A percentile compares a stretch with the other conserved stretches of the same genome.
These are phyloP conservation scores for Syncephalastrum monosporum DNA, from an alignment of 371 early-diverging fungal genomes.

Conservation along the genomic window DNA sequence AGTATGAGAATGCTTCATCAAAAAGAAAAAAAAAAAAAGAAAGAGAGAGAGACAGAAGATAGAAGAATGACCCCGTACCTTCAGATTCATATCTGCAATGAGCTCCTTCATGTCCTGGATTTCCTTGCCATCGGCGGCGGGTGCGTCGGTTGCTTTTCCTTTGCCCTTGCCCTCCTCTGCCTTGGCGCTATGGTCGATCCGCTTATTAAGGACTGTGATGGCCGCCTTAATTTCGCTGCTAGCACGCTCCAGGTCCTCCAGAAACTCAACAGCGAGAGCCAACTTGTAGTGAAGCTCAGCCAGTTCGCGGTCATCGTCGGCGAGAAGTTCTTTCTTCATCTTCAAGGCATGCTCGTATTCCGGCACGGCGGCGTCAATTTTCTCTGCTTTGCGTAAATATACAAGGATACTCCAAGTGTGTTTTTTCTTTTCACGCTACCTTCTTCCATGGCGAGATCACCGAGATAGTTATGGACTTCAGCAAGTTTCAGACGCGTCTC, in stretches of 20 bases:
- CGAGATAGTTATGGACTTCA: constrained; percentile 73
- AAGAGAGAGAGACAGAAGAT: too few species aligned
- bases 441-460: constrained; percentile 86
- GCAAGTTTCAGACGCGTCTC: constrained; percentile 65
- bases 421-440: constrained; percentile 32
- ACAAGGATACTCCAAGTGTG: not conserved
- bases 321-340: constrained; percentile 62
- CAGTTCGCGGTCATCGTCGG: constrained; percentile 69
- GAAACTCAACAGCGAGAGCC: constrained; percentile 70
- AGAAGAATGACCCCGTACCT: constrained; percentile 24
- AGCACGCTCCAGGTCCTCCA: constrained; percentile 50
- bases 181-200: constrained; percentile 34
- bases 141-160: constrained; percentile 11
- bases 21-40: too few species aligned
- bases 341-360: constrained; percentile 73
- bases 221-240: constrained; percentile 61
- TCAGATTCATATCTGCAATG: constrained; percentile 49
- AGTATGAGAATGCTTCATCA: too few species aligned
- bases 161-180: constrained; percentile 34
- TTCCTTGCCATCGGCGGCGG: constrained; percentile 25
- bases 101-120: constrained; percentile 44
- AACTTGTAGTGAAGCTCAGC: constrained; percentile 84
- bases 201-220: constrained; percentile 52
- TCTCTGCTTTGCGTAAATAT: constrained; percentile 46
- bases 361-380: constrained; percentile 77